Percentiles rank a stretch among this genome's conserved stretches.
phyloP scores from a whole-genome alignment of 179 eudicot genomes.

The Silene noctiflora region DNA sequence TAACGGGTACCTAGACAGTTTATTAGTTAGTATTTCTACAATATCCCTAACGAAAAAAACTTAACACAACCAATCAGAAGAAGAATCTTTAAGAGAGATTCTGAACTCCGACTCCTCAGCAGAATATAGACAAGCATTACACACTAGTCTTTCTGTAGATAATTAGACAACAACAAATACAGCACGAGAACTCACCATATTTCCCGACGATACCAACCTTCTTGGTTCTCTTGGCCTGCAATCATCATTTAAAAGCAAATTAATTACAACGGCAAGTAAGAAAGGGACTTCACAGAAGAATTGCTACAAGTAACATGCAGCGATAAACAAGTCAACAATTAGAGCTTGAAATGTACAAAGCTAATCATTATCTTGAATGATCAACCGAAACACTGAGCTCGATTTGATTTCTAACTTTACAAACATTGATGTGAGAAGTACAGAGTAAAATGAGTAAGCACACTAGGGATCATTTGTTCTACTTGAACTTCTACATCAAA shows the following conservation, averaged over 20 bases:
- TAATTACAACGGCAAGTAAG: neutral
- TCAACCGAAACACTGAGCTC: no score
- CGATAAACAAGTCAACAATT: no score
- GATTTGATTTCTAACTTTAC: no score
- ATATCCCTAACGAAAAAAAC: neutral
- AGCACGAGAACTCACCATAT: conserved; percentile 45
- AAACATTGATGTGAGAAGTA: no score
- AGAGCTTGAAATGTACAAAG: no score
- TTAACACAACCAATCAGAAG: neutral
- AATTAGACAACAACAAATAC: no score
- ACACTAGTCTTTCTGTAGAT: no score
- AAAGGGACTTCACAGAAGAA: neutral
- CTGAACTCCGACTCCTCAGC: neutral
- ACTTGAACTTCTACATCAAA: no score
- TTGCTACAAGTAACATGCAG: neutral
- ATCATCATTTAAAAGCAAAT: neutral
- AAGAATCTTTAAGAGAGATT: neutral
- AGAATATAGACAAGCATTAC: neutral
- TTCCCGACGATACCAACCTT: conserved; percentile 81
- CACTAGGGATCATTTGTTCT: no score
- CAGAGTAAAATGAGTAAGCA: no score
- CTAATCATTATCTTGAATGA: no score
- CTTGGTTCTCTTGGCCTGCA: conserved; percentile 74
- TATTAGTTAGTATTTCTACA: neutral
- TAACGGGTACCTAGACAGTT: conserved; percentile 56